These are phyloP conservation scores for Penstemon davidsonii DNA, from an alignment of 257 asterid genomes.

Conservation along the genomic window DNA sequence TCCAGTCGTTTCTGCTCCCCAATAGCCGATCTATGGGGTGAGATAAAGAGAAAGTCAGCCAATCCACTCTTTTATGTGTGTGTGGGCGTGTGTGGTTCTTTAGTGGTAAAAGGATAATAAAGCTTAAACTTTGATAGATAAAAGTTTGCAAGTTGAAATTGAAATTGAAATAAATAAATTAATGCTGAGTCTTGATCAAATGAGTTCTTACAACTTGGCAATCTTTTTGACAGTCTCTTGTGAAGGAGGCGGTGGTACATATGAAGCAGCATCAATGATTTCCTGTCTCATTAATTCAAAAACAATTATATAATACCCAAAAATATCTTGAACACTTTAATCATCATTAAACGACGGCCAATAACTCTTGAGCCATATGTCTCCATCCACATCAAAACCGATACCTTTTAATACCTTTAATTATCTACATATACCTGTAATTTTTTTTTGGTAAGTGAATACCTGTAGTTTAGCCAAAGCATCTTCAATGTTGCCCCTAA, in stretches of 20 bases:
- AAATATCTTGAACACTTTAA: neutral
- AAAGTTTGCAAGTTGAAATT: neutral
- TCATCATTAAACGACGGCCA: slow-evolving; percentile 1
- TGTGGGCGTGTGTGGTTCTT: no score
- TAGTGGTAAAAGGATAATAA: no score
- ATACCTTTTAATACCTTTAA: neutral
- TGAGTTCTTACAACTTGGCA: slow-evolving; percentile 61
- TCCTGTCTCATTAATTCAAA: slow-evolving; percentile 52
- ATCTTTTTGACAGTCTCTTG: slow-evolving; percentile 72
- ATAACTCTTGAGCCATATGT: neutral
- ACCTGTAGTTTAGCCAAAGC: slow-evolving; percentile 90
- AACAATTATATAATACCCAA: neutral
- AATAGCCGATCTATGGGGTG: slow-evolving; percentile 60
- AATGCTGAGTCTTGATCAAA: slow-evolving; percentile 3
- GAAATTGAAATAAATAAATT: neutral
- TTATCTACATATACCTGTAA: slow-evolving; percentile 38
- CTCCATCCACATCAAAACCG: slow-evolving; percentile 4
- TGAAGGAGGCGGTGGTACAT: slow-evolving; percentile 92
- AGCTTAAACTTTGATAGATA: no score
- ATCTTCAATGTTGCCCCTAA: slow-evolving; percentile 84
- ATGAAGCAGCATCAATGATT: slow-evolving; percentile 90
- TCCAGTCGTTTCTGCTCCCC: slow-evolving; percentile 68
- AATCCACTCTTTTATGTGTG: neutral
- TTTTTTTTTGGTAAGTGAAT: slow-evolving; percentile 40
- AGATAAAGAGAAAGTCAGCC: slow-evolving; percentile 21